Base-by-base conservation (phyloP, 176 grass and related monocot genomes). In the Tillandsia fasciculata region DNA sequence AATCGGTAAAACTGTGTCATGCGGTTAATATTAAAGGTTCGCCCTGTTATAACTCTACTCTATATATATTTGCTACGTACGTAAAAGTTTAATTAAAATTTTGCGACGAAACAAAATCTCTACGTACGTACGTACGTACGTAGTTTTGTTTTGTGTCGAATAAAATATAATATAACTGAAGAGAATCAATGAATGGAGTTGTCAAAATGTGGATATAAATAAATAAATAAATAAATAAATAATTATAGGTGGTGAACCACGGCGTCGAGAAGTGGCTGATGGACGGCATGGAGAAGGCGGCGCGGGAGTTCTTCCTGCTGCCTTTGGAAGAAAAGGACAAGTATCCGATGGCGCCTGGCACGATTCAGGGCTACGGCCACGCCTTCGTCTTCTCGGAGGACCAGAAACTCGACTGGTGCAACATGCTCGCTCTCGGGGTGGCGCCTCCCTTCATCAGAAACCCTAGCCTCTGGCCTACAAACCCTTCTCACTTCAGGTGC, bases 321-420 rank as follows among this genome's bases (percentile, higher is more conserved):
- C 92, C 92, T 50, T 56, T 90, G 63, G 89, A 90, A 59, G 94
- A 90, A 73, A 96, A 96, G 71, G 86, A 90, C 79, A 83, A 83
- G 48, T 97, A 90, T 28, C 84, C 87, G 0, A 85, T 92, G 84
- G 84, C 65, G 77, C 84, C 89, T 0, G 89, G 87, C 12, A 91
- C 84, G 42, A 90, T 92, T 67, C 89, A 90, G 68, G 94, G 84
- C 2, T 92, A 97, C 69, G 94, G 94, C 61, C 89, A 92, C 28
- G 89, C 87, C 27, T 97, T 99, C 54, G 80, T 93, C 70, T 99
- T 99, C 89, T 87, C 84, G 17, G 87, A 90, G 42, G 94, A 93
- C 10, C 84, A 93, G 89, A 97, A 97, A 74, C 86, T 97, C 3
- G 89, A 97, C 63, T 92, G 89, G 93, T 83, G 81, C 83, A 87